These are phyloP conservation scores for Colletotrichum musae DNA, from an alignment of 2,329 filamentous ascomycete genomes.

Conservation along the genomic window DNA sequence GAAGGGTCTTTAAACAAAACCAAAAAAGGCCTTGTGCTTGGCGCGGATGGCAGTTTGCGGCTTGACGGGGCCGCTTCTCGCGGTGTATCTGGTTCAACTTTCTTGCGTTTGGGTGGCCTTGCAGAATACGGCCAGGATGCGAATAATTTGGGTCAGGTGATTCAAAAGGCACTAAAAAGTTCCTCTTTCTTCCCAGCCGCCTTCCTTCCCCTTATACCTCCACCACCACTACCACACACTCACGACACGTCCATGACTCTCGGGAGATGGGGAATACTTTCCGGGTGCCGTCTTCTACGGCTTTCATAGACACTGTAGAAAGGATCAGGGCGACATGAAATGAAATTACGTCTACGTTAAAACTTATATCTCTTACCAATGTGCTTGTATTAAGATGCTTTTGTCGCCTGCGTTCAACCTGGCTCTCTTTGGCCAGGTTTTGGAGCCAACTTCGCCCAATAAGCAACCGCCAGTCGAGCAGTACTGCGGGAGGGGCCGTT, in stretches of 20 bases:
- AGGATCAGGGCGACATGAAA: conserved; percentile 43
- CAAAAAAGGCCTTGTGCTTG: conserved; percentile 25
- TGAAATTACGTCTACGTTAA: conserved; percentile 43
- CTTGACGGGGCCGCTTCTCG: conserved; percentile 46
- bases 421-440: too few species aligned
- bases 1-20: conserved; percentile 35
- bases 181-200: conserved; percentile 41
- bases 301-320: conserved; percentile 44
- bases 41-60: conserved; percentile 26
- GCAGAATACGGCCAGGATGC: conserved; percentile 41
- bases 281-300: conserved; percentile 40
- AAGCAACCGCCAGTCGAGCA: too few species aligned
- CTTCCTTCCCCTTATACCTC: conserved; percentile 39
- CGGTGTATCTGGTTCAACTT: conserved; percentile 43
- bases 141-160: conserved; percentile 43
- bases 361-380: background rate
- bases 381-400: background rate
- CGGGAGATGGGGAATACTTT: conserved; percentile 37
- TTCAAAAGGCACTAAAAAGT: conserved; percentile 43
- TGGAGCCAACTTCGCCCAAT: too few species aligned
- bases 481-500: too few species aligned
- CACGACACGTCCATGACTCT: conserved; percentile 40
- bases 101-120: conserved; percentile 41
- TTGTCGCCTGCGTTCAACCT: background rate
- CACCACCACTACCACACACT: conserved; percentile 32